Percentiles rank a stretch among this genome's conserved stretches.
Evolutionary conservation across 331 rosid species (phyloP).

Genomic region (Cydonia oblonga): DNA sequence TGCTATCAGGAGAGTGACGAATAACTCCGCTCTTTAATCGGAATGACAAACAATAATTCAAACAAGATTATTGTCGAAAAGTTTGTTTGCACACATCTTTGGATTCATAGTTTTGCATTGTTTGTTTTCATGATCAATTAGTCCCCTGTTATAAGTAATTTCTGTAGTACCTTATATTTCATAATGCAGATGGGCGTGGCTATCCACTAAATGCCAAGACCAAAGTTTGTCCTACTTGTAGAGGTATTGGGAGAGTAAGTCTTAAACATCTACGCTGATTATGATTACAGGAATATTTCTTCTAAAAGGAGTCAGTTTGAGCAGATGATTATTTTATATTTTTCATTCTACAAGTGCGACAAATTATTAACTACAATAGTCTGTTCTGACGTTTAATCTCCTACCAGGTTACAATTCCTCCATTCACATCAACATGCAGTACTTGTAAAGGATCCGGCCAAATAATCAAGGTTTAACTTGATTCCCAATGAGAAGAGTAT

Average conservation of each 20-base stretch:
- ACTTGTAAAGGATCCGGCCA: conserved; percentile 79
- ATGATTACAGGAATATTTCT: conserved; percentile 16
- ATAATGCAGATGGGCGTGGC: conserved; percentile 69
- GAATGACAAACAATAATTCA: background rate
- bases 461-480: conserved; percentile 48
- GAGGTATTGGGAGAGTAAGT: conserved; percentile 96
- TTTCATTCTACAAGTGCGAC: background rate
- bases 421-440: conserved; percentile 81
- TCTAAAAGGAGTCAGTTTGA: conserved; percentile 6
- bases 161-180: background rate
- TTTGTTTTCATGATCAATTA: background rate
- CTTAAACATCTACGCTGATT: conserved; percentile 18
- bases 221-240: conserved; percentile 70
- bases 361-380: background rate
- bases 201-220: conserved; percentile 54
- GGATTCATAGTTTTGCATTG: background rate
- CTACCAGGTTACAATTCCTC: conserved; percentile 78
- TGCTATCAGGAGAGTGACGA: background rate
- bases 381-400: conserved; percentile 14
- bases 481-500: conserved; percentile 4
- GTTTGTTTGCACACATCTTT: background rate
- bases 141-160: background rate
- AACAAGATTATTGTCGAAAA: background rate
- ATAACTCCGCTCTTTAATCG: background rate
- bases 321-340: background rate